Percentiles rank a stretch among this genome's conserved stretches.
phyloP scores from a whole-genome alignment of 371 early-diverging fungal species.

The Zychaea mexicana region DNA sequence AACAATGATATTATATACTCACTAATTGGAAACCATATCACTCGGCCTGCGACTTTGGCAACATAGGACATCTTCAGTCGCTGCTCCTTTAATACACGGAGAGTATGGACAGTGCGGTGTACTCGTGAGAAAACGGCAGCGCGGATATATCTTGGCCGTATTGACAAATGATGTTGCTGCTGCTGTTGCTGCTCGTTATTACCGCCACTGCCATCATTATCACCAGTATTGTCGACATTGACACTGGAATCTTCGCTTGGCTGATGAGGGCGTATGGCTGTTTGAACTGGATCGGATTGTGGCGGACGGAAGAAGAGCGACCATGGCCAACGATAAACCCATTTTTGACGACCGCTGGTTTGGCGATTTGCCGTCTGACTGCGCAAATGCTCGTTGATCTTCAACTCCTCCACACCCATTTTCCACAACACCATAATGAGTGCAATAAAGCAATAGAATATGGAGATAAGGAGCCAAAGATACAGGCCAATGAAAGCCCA shows the following conservation, averaged over 20 bases:
- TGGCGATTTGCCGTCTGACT: background rate
- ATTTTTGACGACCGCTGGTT: background rate
- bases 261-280: background rate
- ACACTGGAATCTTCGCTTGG: background rate
- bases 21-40: conserved; percentile 19
- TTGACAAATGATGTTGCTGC: background rate
- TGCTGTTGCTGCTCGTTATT: background rate
- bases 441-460: conserved; percentile 7
- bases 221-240: background rate
- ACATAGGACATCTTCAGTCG: conserved; percentile 9
- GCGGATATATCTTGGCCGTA: background rate
- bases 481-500: conserved; percentile 16
- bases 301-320: conserved; percentile 5
- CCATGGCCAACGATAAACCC: background rate
- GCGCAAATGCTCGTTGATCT: conserved; percentile 10
- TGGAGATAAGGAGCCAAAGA: conserved; percentile 13
- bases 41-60: conserved; percentile 6
- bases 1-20: background rate
- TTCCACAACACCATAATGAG: conserved; percentile 13
- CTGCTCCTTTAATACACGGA: too few relatives aligned
- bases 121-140: background rate
- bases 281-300: background rate
- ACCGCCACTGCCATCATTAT: too few relatives aligned
- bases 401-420: conserved; percentile 8
- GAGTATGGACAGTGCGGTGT: background rate